These are phyloP conservation scores for Parastagonospora nodorum DNA, from an alignment of 2,329 filamentous ascomycete species.

Conservation along the genomic window DNA sequence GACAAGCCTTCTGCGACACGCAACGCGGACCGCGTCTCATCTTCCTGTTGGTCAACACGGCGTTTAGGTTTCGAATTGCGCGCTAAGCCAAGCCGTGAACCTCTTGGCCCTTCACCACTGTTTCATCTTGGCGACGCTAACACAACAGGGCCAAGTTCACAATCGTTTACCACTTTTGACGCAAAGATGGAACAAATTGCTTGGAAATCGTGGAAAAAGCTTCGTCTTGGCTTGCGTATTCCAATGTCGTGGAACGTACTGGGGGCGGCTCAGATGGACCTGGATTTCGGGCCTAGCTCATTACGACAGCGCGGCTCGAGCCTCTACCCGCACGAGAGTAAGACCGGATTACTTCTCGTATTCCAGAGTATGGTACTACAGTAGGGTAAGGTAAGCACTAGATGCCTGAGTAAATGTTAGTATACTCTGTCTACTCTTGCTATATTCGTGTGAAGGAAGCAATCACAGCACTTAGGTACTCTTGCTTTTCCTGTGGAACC, in stretches of 20 bases:
- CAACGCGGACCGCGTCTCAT: conserved; percentile 15
- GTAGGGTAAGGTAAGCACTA: too few relatives aligned
- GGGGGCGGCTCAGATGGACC: conserved; percentile 16
- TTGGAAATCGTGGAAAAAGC: conserved; percentile 10
- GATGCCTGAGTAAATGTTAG: too few relatives aligned
- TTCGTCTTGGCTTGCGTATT: background rate
- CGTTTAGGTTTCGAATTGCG: conserved; percentile 29
- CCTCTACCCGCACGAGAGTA: too few relatives aligned
- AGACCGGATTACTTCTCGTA: too few relatives aligned
- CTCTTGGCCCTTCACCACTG: conserved; percentile 37
- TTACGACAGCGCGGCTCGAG: background rate
- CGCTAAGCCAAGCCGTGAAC: conserved; percentile 34
- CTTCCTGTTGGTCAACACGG: conserved; percentile 27
- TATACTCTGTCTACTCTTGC: too few relatives aligned
- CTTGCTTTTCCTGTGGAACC: too few relatives aligned
- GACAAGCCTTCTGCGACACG: conserved; percentile 33
- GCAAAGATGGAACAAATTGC: conserved; percentile 30
- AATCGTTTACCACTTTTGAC: conserved; percentile 23
- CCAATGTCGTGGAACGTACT: conserved; percentile 3
- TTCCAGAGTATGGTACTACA: too few relatives aligned
- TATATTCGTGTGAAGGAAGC: too few relatives aligned
- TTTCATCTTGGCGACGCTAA: conserved; percentile 44
- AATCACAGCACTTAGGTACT: too few relatives aligned
- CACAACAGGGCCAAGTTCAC: conserved; percentile 14
- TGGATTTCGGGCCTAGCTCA: conserved; percentile 7